Percentiles rank a stretch among this genome's conserved stretches.
Evolutionary conservation across 2,329 filamentous ascomycete genomes (phyloP).

Genomic region (Aspergillus sp.): DNA sequence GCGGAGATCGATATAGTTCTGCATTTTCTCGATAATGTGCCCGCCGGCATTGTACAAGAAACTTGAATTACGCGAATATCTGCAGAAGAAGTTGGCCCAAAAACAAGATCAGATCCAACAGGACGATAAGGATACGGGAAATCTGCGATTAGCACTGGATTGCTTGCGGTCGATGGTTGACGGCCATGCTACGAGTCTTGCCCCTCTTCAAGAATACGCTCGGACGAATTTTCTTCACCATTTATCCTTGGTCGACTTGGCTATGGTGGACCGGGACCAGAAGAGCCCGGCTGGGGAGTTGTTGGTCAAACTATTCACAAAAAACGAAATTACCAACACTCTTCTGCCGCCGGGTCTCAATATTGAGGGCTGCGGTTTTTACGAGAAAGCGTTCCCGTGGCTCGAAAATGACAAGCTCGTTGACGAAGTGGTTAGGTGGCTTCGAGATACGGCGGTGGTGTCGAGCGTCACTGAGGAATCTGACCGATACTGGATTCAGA

Average conservation of each 20-base stretch:
- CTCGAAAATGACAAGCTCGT: conserved; percentile 13
- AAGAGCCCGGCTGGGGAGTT: conserved; percentile 21
- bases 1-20: too few species aligned
- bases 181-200: too few species aligned
- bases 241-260: conserved; percentile 21
- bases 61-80: too few species aligned
- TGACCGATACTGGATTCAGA: conserved; percentile 19
- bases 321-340: conserved; percentile 15
- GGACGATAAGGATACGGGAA: too few species aligned
- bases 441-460: conserved; percentile 22
- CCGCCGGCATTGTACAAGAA: too few species aligned
- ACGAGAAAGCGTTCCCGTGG: too few species aligned
- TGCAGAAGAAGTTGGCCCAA: too few species aligned
- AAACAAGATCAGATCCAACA: too few species aligned
- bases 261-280: conserved; percentile 19
- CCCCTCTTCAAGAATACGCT: too few species aligned
- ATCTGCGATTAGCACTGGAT: too few species aligned
- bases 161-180: too few species aligned
- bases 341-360: conserved; percentile 10
- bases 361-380: conserved; percentile 14
- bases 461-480: conserved; percentile 14
- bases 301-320: conserved; percentile 20
- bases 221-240: conserved; percentile 17
- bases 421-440: conserved; percentile 18
- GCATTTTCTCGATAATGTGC: too few species aligned